phyloP scores from a whole-genome alignment of 768 basidiomycete species.

The Psilocybe sp. region DNA sequence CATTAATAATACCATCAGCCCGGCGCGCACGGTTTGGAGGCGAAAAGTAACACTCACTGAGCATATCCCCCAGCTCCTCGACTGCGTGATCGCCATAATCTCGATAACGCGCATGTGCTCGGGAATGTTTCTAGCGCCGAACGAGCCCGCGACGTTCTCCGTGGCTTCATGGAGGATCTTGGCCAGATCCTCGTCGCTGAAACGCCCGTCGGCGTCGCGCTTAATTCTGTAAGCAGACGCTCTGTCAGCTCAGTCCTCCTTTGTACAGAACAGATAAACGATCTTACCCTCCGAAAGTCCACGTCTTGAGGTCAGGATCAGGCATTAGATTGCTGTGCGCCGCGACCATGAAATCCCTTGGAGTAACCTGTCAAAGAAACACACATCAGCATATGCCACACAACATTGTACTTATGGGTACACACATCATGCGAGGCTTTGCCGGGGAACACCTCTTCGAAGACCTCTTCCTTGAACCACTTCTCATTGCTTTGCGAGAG shows the following conservation, averaged over 20 bases:
- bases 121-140: slow-evolving; percentile 68
- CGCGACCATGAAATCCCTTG: slow-evolving; percentile 34
- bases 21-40: background rate
- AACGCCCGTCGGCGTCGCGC: slow-evolving; percentile 52
- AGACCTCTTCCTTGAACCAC: slow-evolving; percentile 47
- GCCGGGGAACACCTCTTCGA: slow-evolving; percentile 40
- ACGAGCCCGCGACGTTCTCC: slow-evolving; percentile 56
- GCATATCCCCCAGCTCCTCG: slow-evolving; percentile 68
- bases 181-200: slow-evolving; percentile 63
- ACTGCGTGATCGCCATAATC: slow-evolving; percentile 64
- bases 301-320: slow-evolving; percentile 36
- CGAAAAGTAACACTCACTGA: slow-evolving; percentile 42
- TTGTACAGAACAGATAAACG: background rate
- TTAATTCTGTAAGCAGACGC: slow-evolving; percentile 33
- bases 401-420: background rate
- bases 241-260: background rate
- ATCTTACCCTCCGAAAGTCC: slow-evolving; percentile 54
- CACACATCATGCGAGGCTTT: slow-evolving; percentile 39
- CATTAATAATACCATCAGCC: slow-evolving; percentile 5
- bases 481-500: slow-evolving; percentile 50
- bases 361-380: slow-evolving; percentile 24
- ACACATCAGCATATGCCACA: background rate
- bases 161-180: slow-evolving; percentile 62
- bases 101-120: slow-evolving; percentile 65
- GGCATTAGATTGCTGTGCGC: slow-evolving; percentile 26